These are phyloP conservation scores for Polychaeton citri DNA, from an alignment of 2,329 filamentous ascomycete species.

Conservation along the genomic window DNA sequence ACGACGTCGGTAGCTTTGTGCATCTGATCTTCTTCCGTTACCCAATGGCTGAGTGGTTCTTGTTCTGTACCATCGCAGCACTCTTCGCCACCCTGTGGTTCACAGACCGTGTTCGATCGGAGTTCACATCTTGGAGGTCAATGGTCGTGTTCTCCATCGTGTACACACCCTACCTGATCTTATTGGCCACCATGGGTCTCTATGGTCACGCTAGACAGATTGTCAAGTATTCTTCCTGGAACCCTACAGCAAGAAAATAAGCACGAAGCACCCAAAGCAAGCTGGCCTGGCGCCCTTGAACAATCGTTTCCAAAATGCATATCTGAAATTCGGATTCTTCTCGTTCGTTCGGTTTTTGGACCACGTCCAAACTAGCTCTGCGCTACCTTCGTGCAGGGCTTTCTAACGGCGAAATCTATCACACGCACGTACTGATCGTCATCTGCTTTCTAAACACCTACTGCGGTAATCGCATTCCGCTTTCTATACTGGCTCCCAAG, in stretches of 20 bases:
- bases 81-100: conserved; percentile 34
- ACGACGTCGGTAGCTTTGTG: conserved; percentile 22
- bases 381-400: too few species aligned
- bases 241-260: conserved; percentile 29
- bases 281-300: neutral
- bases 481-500: conserved; percentile 28
- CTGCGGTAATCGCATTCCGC: conserved; percentile 20
- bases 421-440: conserved; percentile 18
- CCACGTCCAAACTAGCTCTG: too few species aligned
- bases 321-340: conserved; percentile 18
- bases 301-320: conserved; percentile 18
- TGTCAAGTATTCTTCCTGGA: conserved; percentile 34
- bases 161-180: conserved; percentile 31
- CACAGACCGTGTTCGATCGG: conserved; percentile 32
- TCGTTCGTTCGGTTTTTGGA: conserved; percentile 20
- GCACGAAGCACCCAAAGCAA: neutral
- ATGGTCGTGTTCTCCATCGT: conserved; percentile 30
- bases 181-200: conserved; percentile 32
- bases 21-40: conserved; percentile 36
- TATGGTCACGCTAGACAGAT: conserved; percentile 35
- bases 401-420: too few species aligned
- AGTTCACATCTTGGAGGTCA: conserved; percentile 29
- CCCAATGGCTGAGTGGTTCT: conserved; percentile 34
- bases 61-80: conserved; percentile 25
- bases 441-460: conserved; percentile 9